Conservation (phyloP, 2,329 filamentous ascomycete genomes). For the Sarocladium kiliense region DNA sequence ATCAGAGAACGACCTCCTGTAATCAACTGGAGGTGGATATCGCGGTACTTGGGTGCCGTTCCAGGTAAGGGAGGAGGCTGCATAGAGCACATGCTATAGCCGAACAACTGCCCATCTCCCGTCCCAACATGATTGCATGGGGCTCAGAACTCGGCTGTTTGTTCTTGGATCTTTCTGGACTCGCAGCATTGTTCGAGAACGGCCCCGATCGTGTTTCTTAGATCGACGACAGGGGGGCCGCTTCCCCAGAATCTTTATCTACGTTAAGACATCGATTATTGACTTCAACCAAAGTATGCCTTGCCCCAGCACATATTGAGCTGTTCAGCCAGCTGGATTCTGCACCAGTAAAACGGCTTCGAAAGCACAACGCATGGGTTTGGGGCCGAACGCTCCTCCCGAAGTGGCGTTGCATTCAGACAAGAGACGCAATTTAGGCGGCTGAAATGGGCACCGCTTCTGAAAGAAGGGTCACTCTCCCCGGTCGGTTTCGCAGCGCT, state of each 20-base stretch:
- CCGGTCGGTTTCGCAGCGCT: not conserved
- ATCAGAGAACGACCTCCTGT: too few relatives aligned
- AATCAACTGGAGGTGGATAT: not conserved
- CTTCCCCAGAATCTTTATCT: not conserved
- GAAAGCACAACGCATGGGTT: too few relatives aligned
- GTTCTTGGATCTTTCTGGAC: not conserved
- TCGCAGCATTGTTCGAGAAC: not conserved
- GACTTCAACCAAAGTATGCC: not conserved
- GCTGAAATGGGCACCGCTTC: not conserved
- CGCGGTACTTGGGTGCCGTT: not conserved
- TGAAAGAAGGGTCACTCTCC: too few relatives aligned
- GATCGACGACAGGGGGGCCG: not conserved
- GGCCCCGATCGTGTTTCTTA: not conserved
- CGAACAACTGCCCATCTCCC: not conserved
- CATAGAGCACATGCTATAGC: conserved; percentile 4
- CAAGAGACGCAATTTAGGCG: conserved; percentile 1
- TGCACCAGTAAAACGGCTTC: too few relatives aligned
- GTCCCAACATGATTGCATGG: not conserved
- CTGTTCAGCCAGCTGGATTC: too few relatives aligned
- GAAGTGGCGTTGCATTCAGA: not conserved
- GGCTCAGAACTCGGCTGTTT: not conserved
- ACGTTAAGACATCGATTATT: not conserved
- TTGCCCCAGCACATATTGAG: not conserved
- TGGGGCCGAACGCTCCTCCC: not conserved
- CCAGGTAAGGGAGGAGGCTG: not conserved